Evolutionary conservation across 306 rosid species (phyloP).

Genomic region (Castanea crenata): DNA sequence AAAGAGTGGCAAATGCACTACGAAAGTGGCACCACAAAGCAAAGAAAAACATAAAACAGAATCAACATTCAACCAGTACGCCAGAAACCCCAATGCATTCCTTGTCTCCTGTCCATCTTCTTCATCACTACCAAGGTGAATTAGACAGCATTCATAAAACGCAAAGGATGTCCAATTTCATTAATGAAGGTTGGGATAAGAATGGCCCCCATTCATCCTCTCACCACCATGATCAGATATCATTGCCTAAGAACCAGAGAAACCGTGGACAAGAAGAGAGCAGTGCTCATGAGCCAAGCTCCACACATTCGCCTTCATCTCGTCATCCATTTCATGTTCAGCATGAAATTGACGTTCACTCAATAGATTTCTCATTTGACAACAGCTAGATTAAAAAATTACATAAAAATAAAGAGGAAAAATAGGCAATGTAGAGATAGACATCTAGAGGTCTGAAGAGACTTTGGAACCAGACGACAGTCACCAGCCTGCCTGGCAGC

Average conservation of each 20-base stretch:
- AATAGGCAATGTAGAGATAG: not conserved
- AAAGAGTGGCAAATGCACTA: constrained; percentile 61
- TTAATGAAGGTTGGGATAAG: constrained; percentile 26
- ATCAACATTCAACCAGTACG: constrained; percentile 44
- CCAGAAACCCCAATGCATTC: constrained; percentile 45
- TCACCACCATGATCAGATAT: constrained; percentile 7
- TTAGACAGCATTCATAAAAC: constrained; percentile 47
- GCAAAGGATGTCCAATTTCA: constrained; percentile 26
- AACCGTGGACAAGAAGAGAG: constrained; percentile 6
- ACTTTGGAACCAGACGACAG: not conserved
- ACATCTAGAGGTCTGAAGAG: not conserved
- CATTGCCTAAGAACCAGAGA: constrained; percentile 38
- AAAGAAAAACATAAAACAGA: constrained; percentile 51
- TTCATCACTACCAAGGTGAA: constrained; percentile 43
- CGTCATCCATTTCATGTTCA: not conserved
- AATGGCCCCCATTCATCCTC: constrained; percentile 41
- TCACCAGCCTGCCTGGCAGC: not conserved
- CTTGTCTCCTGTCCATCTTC: constrained; percentile 59
- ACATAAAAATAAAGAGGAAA: not conserved
- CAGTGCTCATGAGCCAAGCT: not conserved
- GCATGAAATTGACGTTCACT: constrained; percentile 21
- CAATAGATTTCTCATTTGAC: constrained; percentile 55
- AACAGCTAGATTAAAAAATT: not conserved
- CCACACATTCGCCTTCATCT: not conserved
- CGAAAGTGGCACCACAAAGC: constrained; percentile 73